phyloP scores from a whole-genome alignment of 2,329 filamentous ascomycete species.

The Neocucurbitaria cava region DNA sequence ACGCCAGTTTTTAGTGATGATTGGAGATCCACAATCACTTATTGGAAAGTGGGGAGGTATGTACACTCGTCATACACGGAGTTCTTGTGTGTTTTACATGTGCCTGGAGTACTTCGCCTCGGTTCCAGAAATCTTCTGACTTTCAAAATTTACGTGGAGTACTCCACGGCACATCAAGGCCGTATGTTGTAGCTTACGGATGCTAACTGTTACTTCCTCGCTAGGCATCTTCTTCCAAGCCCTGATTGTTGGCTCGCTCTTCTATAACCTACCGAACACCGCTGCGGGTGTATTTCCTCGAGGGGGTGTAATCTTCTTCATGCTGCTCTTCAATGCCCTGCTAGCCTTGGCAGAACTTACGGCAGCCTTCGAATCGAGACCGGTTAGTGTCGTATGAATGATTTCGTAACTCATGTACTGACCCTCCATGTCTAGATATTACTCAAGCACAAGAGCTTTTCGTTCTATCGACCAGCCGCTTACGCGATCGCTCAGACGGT shows the following conservation, averaged over 20 bases:
- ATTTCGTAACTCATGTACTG: neutral
- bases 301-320: constrained; percentile 68
- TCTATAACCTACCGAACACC: constrained; percentile 61
- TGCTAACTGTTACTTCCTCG: neutral
- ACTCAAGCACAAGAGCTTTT: constrained; percentile 73
- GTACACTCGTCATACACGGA: neutral
- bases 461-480: constrained; percentile 70
- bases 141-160: neutral
- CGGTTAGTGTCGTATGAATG: constrained; percentile 29
- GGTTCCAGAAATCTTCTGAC: neutral
- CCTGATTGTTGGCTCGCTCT: constrained; percentile 54
- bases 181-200: neutral
- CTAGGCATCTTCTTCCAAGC: constrained; percentile 49
- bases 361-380: constrained; percentile 66
- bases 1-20: constrained; percentile 58
- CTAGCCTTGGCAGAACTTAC: constrained; percentile 68
- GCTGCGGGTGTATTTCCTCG: constrained; percentile 64
- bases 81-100: neutral
- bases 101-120: neutral
- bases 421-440: constrained; percentile 58
- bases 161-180: neutral
- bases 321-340: constrained; percentile 68
- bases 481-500: constrained; percentile 66
- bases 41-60: constrained; percentile 51
- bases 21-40: constrained; percentile 60